Evolutionary conservation across 495 filamentous ascomycete genomes (phyloP).

Genomic region (Jackrogersella minutella): DNA sequence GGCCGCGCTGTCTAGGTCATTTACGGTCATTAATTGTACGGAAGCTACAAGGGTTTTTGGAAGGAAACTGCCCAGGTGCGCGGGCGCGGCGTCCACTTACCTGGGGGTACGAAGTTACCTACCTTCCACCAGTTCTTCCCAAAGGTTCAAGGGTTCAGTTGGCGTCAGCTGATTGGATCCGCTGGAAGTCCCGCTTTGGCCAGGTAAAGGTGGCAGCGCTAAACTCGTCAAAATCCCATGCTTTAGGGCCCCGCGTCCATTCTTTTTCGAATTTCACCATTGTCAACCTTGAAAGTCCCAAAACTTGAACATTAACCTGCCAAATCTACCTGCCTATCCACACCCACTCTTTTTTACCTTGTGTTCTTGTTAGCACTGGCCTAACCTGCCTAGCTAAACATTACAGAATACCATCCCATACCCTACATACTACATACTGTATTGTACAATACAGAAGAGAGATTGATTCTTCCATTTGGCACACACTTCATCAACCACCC

Average conservation of each 20-base stretch:
- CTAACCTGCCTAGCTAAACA: neutral
- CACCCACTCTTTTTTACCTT: slow-evolving; percentile 1
- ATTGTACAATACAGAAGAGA: neutral
- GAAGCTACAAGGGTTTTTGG: slow-evolving; percentile 2
- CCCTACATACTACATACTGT: neutral
- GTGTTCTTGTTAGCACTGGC: slow-evolving; percentile 6
- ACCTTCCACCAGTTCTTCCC: neutral
- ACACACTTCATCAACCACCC: neutral
- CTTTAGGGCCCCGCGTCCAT: slow-evolving; percentile 33
- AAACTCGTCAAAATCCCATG: slow-evolving; percentile 39
- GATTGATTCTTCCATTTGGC: neutral
- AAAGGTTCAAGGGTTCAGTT: slow-evolving; percentile 33
- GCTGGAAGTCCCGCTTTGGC: slow-evolving; percentile 1
- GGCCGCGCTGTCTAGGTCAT: neutral
- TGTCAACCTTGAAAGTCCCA: slow-evolving; percentile 13
- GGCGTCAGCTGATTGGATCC: slow-evolving; percentile 36
- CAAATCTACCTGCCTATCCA: neutral
- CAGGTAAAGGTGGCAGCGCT: slow-evolving; percentile 35
- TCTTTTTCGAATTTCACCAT: slow-evolving; percentile 26
- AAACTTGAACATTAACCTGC: no score
- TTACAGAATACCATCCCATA: neutral
- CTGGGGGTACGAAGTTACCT: neutral
- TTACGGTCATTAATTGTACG: neutral
- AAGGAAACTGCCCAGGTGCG: neutral
- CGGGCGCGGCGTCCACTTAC: neutral